phyloP scores from a whole-genome alignment of 2,329 filamentous ascomycete species.

The Pseudogymnoascus sp. region DNA sequence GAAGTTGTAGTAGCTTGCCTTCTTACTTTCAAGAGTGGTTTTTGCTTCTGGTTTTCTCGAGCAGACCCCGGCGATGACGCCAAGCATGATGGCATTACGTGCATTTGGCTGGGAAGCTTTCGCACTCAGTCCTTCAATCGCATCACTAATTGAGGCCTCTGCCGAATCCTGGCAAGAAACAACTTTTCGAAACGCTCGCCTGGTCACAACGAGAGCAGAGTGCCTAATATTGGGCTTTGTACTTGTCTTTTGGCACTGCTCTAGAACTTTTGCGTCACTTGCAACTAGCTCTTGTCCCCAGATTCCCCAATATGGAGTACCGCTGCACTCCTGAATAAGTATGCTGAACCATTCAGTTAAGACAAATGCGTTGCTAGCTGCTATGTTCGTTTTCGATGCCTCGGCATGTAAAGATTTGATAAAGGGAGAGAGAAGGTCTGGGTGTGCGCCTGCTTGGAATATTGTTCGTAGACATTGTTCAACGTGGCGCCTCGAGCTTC shows the following conservation, averaged over 20 bases:
- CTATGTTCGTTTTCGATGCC: conserved; percentile 67
- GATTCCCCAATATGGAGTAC: conserved; percentile 54
- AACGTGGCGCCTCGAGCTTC: conserved; percentile 72
- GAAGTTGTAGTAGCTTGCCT: conserved; percentile 69
- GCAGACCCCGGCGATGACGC: conserved; percentile 80
- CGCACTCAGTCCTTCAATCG: conserved; percentile 58
- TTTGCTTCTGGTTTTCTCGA: conserved; percentile 60
- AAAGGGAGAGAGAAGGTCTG: conserved; percentile 55
- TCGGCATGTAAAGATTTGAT: conserved; percentile 63
- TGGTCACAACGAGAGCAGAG: conserved; percentile 69
- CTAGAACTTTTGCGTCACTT: conserved; percentile 64
- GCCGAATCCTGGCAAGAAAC: conserved; percentile 44
- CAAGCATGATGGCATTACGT: conserved; percentile 70
- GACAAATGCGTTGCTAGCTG: conserved; percentile 75
- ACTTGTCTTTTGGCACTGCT: conserved; percentile 64
- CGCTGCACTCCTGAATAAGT: conserved; percentile 63
- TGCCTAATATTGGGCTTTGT: conserved; percentile 58
- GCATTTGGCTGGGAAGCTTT: conserved; percentile 58
- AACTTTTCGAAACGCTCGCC: conserved; percentile 70
- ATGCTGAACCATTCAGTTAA: conserved; percentile 84
- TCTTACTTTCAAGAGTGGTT: conserved; percentile 54
- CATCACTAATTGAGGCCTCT: conserved; percentile 43
- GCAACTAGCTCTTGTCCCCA: conserved; percentile 59
- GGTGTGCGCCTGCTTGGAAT: conserved; percentile 49
- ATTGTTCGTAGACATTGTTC: conserved; percentile 70